A percentile compares a stretch with the other conserved stretches of the same genome.
These are phyloP conservation scores for Chrysopogon serrulatus DNA, from an alignment of 176 grass and related monocot species.

Conservation along the genomic window DNA sequence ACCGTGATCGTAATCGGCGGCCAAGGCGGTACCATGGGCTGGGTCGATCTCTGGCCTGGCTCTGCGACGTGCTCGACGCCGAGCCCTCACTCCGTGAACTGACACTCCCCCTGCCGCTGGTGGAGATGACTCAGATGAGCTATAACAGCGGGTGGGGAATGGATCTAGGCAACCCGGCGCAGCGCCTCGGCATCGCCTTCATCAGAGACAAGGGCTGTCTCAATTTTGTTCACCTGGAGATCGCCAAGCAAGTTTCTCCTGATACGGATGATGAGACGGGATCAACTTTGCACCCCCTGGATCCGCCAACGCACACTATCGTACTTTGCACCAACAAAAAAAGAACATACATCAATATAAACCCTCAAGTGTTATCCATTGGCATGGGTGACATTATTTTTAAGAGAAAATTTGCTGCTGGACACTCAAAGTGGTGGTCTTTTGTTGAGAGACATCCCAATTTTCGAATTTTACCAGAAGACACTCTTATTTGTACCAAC, in stretches of 20 bases:
- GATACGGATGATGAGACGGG: not conserved
- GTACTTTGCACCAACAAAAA: too few species aligned
- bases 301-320: too few species aligned
- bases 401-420: too few species aligned
- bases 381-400: too few species aligned
- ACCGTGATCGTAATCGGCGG: not conserved
- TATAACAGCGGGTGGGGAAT: not conserved
- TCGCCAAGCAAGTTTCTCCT: too few species aligned
- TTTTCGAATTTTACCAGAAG: too few species aligned
- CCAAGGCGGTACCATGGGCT: not conserved
- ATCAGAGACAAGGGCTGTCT: not conserved
- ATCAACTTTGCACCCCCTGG: fast-evolving
- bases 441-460: too few species aligned
- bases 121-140: not conserved
- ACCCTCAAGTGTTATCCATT: too few species aligned
- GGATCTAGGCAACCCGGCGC: not conserved
- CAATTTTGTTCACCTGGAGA: not conserved
- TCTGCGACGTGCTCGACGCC: not conserved
- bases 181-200: not conserved
- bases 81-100: not conserved
- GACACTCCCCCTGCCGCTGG: not conserved
- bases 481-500: too few species aligned
- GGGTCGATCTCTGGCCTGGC: not conserved
- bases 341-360: too few species aligned
- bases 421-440: too few species aligned